Percentiles rank a stretch among this genome's conserved stretches.
Evolutionary conservation across 345 rosid genomes (phyloP).

Genomic region (Eucalyptus leucophloia): DNA sequence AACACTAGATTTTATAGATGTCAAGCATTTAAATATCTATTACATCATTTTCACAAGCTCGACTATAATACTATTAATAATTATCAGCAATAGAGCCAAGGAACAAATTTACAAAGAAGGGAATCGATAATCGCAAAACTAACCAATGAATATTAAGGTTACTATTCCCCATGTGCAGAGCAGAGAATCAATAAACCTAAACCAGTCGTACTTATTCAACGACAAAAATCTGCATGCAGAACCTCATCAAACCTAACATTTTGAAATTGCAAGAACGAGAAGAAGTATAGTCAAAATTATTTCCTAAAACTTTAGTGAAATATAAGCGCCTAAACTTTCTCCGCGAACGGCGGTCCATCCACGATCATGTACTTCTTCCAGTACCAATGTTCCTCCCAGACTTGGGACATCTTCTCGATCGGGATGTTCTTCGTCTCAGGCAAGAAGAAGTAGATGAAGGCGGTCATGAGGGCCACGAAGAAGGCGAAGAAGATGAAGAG

Average conservation of each 20-base stretch:
- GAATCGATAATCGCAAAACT: not conserved
- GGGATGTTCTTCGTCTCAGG: conserved; percentile 30
- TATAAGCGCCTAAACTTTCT: not conserved
- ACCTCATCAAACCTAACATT: not conserved
- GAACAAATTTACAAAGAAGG: not conserved
- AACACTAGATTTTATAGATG: not conserved
- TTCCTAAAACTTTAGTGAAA: not conserved
- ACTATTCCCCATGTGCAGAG: not conserved
- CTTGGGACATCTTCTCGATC: conserved; percentile 4
- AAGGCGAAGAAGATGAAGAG: not conserved
- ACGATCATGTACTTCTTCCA: not conserved
- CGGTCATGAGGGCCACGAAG: conserved; percentile 9
- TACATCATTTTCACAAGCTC: not conserved
- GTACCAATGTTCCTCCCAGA: conserved; percentile 16
- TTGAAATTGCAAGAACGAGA: not conserved
- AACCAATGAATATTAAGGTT: not conserved
- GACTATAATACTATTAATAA: not conserved
- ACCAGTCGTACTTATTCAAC: not conserved
- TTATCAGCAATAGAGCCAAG: not conserved
- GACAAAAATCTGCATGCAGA: not conserved
- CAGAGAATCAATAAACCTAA: not conserved
- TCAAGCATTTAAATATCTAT: not conserved
- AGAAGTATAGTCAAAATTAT: not conserved
- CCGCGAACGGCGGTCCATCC: not conserved
- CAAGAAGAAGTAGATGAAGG: conserved; percentile 7